Conservation (phyloP, 352 stramenopile species). For the Phytopythium montanum region DNA sequence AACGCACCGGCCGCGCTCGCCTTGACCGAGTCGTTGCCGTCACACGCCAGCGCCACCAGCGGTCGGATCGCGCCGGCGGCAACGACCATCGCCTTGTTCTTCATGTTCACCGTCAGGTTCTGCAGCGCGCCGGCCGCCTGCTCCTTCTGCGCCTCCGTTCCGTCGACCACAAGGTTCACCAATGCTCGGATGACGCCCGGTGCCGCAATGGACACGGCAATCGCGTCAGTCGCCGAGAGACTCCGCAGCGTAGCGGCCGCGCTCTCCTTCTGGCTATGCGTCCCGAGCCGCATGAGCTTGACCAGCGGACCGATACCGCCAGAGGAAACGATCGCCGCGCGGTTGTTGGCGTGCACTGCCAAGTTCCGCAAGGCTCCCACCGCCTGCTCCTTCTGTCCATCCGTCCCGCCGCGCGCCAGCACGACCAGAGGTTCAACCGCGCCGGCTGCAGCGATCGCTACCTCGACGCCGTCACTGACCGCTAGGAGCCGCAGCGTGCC, state of each 20-base stretch:
- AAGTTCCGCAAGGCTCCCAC: neutral
- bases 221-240: neutral
- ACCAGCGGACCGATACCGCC: neutral
- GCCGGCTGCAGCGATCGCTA: neutral
- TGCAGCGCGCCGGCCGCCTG: neutral
- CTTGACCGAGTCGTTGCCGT: neutral
- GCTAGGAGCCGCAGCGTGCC: neutral
- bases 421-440: slow-evolving; percentile 1
- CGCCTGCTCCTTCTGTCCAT: slow-evolving; percentile 2
- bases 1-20: neutral
- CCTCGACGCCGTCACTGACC: neutral
- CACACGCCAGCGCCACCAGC: neutral
- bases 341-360: neutral
- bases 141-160: neutral
- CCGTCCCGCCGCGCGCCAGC: neutral
- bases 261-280: neutral
- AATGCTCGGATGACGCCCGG: neutral
- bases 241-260: neutral
- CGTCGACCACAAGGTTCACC: neutral
- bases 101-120: neutral
- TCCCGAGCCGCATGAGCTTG: neutral
- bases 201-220: neutral
- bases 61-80: neutral
- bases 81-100: neutral
- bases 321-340: neutral